Conservation (phyloP, 768 basidiomycete genomes). For the Pleurotus salmoneostramineus region DNA sequence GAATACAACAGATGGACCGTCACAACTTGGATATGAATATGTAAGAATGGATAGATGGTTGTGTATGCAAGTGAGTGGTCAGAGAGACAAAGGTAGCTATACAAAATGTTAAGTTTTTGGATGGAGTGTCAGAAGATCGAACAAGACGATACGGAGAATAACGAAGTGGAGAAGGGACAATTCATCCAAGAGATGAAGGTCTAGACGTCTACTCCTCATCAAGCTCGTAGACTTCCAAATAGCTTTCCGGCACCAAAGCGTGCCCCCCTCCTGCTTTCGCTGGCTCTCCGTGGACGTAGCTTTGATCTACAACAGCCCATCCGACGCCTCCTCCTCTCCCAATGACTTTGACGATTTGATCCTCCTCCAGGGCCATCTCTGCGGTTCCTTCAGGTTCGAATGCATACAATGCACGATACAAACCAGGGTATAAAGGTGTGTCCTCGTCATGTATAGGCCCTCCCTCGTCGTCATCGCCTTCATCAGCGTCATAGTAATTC, state of each 20-base stretch:
- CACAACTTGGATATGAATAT: background rate
- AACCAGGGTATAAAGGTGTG: conserved; percentile 55
- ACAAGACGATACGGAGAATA: background rate
- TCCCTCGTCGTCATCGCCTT: conserved; percentile 20
- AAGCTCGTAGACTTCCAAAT: conserved; percentile 43
- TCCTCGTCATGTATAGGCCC: conserved; percentile 14
- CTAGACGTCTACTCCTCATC: too few relatives aligned
- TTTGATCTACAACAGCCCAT: conserved; percentile 69
- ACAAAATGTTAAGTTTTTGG: background rate
- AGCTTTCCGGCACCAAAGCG: conserved; percentile 78
- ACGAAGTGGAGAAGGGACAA: conserved; percentile 8
- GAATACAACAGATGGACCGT: background rate
- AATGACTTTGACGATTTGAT: conserved; percentile 68
- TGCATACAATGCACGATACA: conserved; percentile 74
- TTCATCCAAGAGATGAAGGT: conserved; percentile 37
- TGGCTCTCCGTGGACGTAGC: conserved; percentile 7
- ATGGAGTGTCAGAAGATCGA: background rate
- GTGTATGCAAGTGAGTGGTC: background rate
- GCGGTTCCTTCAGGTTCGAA: conserved; percentile 80
- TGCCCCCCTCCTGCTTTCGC: conserved; percentile 28
- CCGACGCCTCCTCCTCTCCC: conserved; percentile 77
- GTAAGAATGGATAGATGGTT: background rate
- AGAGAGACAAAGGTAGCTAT: background rate
- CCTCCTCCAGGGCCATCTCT: conserved; percentile 79
- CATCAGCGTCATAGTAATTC: conserved; percentile 19